Percentiles rank a stretch among this genome's conserved stretches.
phyloP scores from a whole-genome alignment of 2,329 filamentous ascomycete species.

The Colletotrichum horii region DNA sequence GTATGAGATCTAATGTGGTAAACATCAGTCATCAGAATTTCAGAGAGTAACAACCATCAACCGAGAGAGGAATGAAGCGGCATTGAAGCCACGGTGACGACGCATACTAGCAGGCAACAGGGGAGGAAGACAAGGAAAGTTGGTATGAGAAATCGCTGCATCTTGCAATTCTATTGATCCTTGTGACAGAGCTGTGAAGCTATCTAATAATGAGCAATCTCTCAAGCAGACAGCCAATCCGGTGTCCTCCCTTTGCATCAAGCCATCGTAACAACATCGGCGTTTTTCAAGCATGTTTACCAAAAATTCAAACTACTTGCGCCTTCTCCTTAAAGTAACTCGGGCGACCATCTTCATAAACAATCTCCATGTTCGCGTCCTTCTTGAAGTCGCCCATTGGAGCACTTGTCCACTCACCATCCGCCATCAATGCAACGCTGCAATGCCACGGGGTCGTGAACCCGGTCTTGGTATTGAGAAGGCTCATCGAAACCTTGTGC shows the following conservation, averaged over 20 bases:
- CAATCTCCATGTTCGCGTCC: background rate
- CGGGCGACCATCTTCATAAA: background rate
- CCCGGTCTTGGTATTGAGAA: background rate
- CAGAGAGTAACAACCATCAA: background rate
- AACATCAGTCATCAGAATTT: background rate
- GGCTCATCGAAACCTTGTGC: background rate
- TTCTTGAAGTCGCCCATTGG: background rate
- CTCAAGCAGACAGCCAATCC: background rate
- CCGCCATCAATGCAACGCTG: background rate
- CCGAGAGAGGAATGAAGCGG: background rate
- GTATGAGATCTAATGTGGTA: background rate
- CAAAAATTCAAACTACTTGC: background rate
- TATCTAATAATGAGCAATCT: background rate
- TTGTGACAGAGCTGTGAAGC: background rate
- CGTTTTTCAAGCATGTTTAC: background rate
- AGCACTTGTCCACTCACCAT: background rate
- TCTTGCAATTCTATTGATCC: background rate
- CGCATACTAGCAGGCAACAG: background rate
- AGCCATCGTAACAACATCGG: background rate
- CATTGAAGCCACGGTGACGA: background rate
- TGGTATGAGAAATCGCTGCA: background rate
- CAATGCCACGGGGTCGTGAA: background rate
- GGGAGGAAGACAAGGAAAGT: background rate
- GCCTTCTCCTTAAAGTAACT: background rate
- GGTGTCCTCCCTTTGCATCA: background rate